Percentiles rank a stretch among this genome's conserved stretches.
phyloP scores from a whole-genome alignment of 2,329 filamentous ascomycete genomes.

The Fusarium subglutinans region DNA sequence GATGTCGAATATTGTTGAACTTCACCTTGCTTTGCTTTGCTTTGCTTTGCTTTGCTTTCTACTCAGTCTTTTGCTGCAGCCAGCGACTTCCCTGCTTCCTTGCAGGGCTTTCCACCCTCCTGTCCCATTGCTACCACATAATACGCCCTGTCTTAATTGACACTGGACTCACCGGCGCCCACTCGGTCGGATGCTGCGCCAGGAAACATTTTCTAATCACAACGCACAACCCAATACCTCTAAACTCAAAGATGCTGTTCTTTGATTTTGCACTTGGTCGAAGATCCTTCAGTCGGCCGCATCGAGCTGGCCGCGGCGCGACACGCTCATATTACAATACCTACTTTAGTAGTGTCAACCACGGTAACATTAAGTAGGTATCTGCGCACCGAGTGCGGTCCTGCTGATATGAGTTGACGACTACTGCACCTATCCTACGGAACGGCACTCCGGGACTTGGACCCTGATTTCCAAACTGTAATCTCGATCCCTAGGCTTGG shows the following conservation, averaged over 20 bases:
- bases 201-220: background rate
- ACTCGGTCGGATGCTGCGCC: background rate
- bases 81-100: background rate
- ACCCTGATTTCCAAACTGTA: conserved; percentile 45
- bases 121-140: conserved; percentile 5
- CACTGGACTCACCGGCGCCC: background rate
- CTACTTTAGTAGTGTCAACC: background rate
- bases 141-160: background rate
- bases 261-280: background rate
- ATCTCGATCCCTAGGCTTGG: conserved; percentile 44
- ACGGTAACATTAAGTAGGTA: background rate
- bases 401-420: conserved; percentile 3
- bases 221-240: background rate
- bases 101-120: conserved; percentile 7
- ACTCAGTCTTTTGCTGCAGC: conserved; percentile 9
- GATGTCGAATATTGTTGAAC: conserved; percentile 4
- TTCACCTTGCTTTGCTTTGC: conserved; percentile 10
- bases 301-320: conserved; percentile 18
- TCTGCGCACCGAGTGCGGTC: background rate
- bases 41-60: background rate
- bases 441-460: conserved; percentile 36
- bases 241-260: background rate
- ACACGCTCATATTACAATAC: background rate
- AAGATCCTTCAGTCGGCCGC: conserved; percentile 7
- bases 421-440: conserved; percentile 24